Evolutionary conservation across 1,284 basidiomycete species (phyloP).

Genomic region (Macrocybe sp.): DNA sequence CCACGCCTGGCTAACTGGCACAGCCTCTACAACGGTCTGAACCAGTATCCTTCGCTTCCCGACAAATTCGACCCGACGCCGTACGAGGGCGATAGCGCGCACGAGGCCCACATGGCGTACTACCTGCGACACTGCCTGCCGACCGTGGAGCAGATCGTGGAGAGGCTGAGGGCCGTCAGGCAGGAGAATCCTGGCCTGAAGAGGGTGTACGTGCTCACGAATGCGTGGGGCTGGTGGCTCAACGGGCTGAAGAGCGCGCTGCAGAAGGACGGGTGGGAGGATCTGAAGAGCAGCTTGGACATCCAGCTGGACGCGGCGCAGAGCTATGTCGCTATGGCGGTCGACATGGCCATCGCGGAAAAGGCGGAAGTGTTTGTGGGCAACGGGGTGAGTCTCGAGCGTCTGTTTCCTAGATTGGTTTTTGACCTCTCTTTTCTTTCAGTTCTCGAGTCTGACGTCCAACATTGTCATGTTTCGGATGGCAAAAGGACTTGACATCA

Average conservation of each 20-base stretch:
- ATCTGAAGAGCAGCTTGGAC: slow-evolving; percentile 38
- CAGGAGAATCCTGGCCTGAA: slow-evolving; percentile 23
- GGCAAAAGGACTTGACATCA: slow-evolving; percentile 35
- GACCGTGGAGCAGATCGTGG: slow-evolving; percentile 45
- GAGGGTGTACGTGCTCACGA: slow-evolving; percentile 38
- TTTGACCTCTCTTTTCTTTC: slow-evolving; percentile 1
- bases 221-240: slow-evolving; percentile 52
- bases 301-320: slow-evolving; percentile 41
- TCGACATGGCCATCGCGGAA: slow-evolving; percentile 71
- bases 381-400: slow-evolving; percentile 60
- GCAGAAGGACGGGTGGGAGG: slow-evolving; percentile 44
- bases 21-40: slow-evolving; percentile 52
- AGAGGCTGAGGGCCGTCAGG: slow-evolving; percentile 35
- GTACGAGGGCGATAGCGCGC: slow-evolving; percentile 11
- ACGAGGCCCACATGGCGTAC: slow-evolving; percentile 33
- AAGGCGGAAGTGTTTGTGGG: slow-evolving; percentile 68
- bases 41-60: slow-evolving; percentile 43
- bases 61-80: slow-evolving; percentile 42
- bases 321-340: slow-evolving; percentile 49
- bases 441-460: slow-evolving; percentile 57
- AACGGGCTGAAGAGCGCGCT: slow-evolving; percentile 40
- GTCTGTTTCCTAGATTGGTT: background rate
- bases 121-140: slow-evolving; percentile 60
- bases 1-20: slow-evolving; percentile 46
- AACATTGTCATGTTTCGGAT: slow-evolving; percentile 53